Conservation (phyloP, 2,329 filamentous ascomycete genomes). For the Cyphellophora attinorum region DNA sequence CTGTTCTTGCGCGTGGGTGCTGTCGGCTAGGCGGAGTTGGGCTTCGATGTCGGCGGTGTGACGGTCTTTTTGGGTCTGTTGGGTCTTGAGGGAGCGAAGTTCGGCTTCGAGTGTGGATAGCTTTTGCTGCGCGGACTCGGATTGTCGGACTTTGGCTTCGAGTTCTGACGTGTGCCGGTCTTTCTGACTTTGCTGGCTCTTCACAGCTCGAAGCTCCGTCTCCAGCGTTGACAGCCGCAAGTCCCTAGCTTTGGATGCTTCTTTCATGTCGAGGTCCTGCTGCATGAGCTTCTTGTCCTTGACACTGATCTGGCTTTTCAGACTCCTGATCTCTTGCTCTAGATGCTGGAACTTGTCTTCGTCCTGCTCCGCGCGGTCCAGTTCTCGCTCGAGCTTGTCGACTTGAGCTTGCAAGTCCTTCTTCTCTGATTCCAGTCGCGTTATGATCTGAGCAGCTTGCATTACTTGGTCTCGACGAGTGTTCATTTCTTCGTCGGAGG, state of each 20-base stretch:
- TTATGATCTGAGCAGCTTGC: constrained; percentile 80
- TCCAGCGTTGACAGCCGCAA: constrained; percentile 12
- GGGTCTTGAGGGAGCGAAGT: constrained; percentile 13
- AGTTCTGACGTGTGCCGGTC: constrained; percentile 14
- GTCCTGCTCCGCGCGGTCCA: constrained; percentile 64
- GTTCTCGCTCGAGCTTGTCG: constrained; percentile 57
- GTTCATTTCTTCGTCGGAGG: constrained; percentile 75
- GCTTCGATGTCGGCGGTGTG: constrained; percentile 13
- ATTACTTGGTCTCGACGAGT: constrained; percentile 73
- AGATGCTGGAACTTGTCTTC: constrained; percentile 68
- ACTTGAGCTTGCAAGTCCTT: constrained; percentile 60
- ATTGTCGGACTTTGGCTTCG: constrained; percentile 13
- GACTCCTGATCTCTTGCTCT: constrained; percentile 72
- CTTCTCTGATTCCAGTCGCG: constrained; percentile 79
- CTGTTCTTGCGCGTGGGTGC: constrained; percentile 12
- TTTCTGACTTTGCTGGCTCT: constrained; percentile 13
- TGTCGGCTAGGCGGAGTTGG: constrained; percentile 13
- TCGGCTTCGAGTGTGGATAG: constrained; percentile 14
- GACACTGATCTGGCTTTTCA: constrained; percentile 78
- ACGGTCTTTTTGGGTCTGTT: constrained; percentile 14
- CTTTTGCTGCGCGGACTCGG: constrained; percentile 6
- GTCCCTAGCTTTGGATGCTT: constrained; percentile 80
- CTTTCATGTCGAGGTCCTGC: constrained; percentile 71
- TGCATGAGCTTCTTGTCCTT: constrained; percentile 88
- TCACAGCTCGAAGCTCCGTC: constrained; percentile 14